phyloP scores from a whole-genome alignment of 1,284 basidiomycete genomes.

The Naganishia liquefaciens region DNA sequence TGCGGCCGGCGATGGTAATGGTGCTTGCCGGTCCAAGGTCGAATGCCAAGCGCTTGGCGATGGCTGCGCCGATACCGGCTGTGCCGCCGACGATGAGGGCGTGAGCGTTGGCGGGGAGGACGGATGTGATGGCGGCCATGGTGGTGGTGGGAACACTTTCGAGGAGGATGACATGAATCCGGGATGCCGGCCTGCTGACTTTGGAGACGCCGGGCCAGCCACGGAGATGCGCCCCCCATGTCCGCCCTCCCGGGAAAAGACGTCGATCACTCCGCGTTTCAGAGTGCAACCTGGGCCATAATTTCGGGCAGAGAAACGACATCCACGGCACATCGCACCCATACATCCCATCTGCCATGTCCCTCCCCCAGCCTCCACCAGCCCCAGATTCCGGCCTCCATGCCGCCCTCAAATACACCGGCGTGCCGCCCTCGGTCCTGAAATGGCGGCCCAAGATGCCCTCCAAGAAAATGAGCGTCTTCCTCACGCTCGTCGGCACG shows the following conservation, averaged over 20 bases:
- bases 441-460: conserved; percentile 63
- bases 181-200: not conserved
- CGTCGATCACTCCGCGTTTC: conserved; percentile 9
- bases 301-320: not conserved
- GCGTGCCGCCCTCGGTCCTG: conserved; percentile 55
- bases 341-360: conserved; percentile 3
- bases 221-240: conserved; percentile 1
- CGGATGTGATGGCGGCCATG: conserved; percentile 18
- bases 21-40: conserved; percentile 17
- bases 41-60: conserved; percentile 27
- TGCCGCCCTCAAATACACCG: conserved; percentile 54
- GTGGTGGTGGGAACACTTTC: not conserved
- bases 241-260: conserved; percentile 15
- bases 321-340: not conserved
- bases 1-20: conserved; percentile 32
- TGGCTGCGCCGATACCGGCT: conserved; percentile 31
- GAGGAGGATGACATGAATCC: not conserved
- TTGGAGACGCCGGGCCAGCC: not conserved
- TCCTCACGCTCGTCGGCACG: conserved; percentile 72
- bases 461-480: conserved; percentile 91
- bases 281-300: not conserved
- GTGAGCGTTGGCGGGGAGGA: conserved; percentile 25
- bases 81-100: conserved; percentile 34
- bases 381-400: conserved; percentile 11
- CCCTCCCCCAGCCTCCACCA: not conserved